Evolutionary conservation across 2,329 filamentous ascomycete genomes (phyloP).

Genomic region (Cordyceps javanica): DNA sequence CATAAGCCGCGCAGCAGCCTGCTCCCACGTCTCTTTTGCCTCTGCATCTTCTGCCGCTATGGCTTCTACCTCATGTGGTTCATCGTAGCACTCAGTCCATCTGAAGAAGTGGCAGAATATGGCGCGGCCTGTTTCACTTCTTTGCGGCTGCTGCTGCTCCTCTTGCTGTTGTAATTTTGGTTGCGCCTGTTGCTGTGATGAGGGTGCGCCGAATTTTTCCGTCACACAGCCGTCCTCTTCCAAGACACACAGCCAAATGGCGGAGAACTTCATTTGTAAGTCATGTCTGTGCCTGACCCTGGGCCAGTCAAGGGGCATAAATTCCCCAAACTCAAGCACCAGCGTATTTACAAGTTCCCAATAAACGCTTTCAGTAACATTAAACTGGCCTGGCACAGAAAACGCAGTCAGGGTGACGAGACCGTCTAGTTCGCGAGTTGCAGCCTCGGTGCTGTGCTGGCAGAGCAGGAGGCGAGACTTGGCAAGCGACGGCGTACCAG

Average conservation of each 20-base stretch:
- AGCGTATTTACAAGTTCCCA: too few relatives aligned
- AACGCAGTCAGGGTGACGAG: conserved; percentile 12
- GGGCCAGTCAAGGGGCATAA: too few relatives aligned
- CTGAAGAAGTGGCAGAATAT: conserved; percentile 15
- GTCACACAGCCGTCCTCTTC: conserved; percentile 12
- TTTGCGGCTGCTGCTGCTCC: background rate
- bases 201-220: conserved; percentile 6
- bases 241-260: conserved; percentile 8
- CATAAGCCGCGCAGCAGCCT: conserved; percentile 13
- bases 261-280: too few relatives aligned
- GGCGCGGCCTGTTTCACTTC: background rate
- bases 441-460: background rate
- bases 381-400: conserved; percentile 5
- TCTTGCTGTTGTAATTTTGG: too few relatives aligned
- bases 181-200: too few relatives aligned
- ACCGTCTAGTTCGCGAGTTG: conserved; percentile 5
- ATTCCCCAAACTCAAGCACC: too few relatives aligned
- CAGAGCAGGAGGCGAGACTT: background rate
- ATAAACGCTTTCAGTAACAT: background rate
- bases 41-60: conserved; percentile 9
- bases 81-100: conserved; percentile 4
- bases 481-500: too few relatives aligned
- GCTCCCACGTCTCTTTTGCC: conserved; percentile 16
- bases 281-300: too few relatives aligned
- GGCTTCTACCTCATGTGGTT: conserved; percentile 14